Conservation (phyloP, 176 grass and related monocot species). For the Themeda triandra region DNA sequence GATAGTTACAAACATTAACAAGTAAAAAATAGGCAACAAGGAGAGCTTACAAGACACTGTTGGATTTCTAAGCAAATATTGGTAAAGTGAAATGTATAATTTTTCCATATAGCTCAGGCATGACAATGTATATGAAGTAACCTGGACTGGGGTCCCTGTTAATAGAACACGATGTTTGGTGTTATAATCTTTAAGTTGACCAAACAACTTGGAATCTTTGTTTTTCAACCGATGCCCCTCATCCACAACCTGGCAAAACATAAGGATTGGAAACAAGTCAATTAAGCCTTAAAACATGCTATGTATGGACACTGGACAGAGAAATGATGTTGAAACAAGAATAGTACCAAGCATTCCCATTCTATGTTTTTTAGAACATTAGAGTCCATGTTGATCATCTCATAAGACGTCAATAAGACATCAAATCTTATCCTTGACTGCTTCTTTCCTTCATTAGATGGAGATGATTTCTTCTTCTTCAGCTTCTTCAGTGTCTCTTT, state of each 20-base stretch:
- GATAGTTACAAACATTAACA: neutral
- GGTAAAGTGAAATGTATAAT: neutral
- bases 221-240: conserved; percentile 98
- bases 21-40: neutral
- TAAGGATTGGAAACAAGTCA: conserved; percentile 1
- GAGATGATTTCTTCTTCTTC: conserved; percentile 77
- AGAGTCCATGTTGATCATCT: conserved; percentile 99
- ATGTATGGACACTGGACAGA: conserved; percentile 8
- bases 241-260: conserved; percentile 79
- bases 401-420: conserved; percentile 98
- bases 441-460: conserved; percentile 58
- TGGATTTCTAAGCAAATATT: conserved; percentile 1
- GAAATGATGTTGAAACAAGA: neutral
- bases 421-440: conserved; percentile 96
- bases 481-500: conserved; percentile 76
- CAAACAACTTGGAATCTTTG: conserved; percentile 97
- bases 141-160: conserved; percentile 98
- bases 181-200: conserved; percentile 89
- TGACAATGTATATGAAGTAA: conserved; percentile 34
- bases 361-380: conserved; percentile 76
- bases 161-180: conserved; percentile 96
- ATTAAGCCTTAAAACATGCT: conserved; percentile 6
- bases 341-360: conserved; percentile 98
- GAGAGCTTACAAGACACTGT: neutral
- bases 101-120: neutral